Evolutionary conservation across 2,329 filamentous ascomycete genomes (phyloP).

Genomic region (Cercospora berteroae): DNA sequence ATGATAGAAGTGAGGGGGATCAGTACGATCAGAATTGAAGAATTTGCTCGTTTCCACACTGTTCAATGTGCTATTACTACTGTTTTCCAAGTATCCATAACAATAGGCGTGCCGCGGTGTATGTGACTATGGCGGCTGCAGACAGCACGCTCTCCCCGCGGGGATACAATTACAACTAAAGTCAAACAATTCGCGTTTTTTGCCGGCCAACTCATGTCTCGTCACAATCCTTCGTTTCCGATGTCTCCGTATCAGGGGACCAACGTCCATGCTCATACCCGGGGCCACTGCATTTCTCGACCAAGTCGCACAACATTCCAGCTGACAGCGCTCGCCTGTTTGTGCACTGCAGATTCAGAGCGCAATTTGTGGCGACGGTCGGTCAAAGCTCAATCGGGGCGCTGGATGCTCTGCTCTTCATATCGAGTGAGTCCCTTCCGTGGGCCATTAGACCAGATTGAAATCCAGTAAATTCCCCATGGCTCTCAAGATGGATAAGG

Average conservation of each 20-base stretch:
- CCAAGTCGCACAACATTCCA: background rate
- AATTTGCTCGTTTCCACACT: conserved; percentile 11
- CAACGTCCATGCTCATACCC: background rate
- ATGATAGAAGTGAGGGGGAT: background rate
- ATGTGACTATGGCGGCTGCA: background rate
- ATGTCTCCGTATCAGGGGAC: background rate
- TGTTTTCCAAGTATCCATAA: background rate
- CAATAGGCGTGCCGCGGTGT: background rate
- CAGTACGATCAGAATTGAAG: background rate
- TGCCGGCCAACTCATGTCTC: conserved; percentile 2
- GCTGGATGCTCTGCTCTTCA: background rate
- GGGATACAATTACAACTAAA: conserved; percentile 9
- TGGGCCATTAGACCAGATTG: background rate
- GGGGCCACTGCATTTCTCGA: background rate
- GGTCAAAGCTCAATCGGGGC: background rate
- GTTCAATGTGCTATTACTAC: conserved; percentile 8
- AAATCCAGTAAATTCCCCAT: background rate
- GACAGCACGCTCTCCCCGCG: background rate
- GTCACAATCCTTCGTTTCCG: background rate
- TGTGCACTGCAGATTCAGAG: background rate
- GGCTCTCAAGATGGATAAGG: conserved; percentile 20
- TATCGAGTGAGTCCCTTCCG: background rate
- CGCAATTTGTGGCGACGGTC: background rate
- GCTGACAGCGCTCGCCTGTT: background rate
- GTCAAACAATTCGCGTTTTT: conserved; percentile 1